Conservation (phyloP, 2,329 filamentous ascomycete species). For the Lachnellula arida region DNA sequence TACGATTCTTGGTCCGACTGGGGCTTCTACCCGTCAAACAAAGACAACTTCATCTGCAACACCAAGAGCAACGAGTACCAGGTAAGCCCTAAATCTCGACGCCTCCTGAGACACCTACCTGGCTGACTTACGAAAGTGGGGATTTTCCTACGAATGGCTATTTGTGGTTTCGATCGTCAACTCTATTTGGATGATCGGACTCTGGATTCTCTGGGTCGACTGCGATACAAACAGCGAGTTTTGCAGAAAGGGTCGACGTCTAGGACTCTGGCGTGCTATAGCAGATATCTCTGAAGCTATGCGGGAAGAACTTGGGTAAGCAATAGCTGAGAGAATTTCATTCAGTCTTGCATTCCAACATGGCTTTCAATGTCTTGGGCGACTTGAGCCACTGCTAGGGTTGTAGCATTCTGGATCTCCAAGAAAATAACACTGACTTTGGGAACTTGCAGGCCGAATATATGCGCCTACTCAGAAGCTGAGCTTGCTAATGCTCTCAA, state of each 20-base stretch:
- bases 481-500: conserved; percentile 9
- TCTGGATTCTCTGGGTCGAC: conserved; percentile 15
- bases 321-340: no score
- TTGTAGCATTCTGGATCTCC: no score
- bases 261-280: conserved; percentile 14
- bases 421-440: no score
- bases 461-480: conserved; percentile 11
- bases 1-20: conserved; percentile 3
- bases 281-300: conserved; percentile 14
- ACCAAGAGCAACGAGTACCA: conserved; percentile 4
- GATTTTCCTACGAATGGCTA: conserved; percentile 16
- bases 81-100: not conserved
- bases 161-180: conserved; percentile 8
- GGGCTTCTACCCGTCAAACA: conserved; percentile 7
- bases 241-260: conserved; percentile 9
- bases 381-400: no score
- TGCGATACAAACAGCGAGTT: conserved; percentile 15
- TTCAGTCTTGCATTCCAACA: no score
- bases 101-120: not conserved
- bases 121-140: conserved; percentile 8
- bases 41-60: conserved; percentile 4
- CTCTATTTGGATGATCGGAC: conserved; percentile 6
- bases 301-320: conserved; percentile 11
- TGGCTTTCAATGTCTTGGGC: no score
- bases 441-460: not conserved